Conservation (phyloP, 2,329 filamentous ascomycete species). For the Colletotrichum magnum region DNA sequence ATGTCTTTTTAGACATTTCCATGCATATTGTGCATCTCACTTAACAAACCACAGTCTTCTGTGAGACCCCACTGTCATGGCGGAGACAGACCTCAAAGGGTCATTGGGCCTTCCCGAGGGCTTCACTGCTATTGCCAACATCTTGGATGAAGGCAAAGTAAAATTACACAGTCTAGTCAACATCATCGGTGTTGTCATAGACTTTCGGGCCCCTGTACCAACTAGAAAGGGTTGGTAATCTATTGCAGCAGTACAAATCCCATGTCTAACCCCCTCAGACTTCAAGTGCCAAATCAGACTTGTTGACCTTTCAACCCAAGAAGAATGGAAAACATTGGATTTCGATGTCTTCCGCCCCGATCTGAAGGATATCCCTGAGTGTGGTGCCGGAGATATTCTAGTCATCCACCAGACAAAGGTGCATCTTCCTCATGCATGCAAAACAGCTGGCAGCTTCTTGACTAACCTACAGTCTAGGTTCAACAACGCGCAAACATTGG, state of each 20-base stretch:
- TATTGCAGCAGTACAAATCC: background rate
- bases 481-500: constrained; percentile 57
- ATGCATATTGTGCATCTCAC: background rate
- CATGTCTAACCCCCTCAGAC: constrained; percentile 56
- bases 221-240: constrained; percentile 66
- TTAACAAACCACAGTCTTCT: background rate
- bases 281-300: constrained; percentile 73
- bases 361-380: constrained; percentile 63
- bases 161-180: constrained; percentile 57
- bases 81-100: background rate
- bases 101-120: constrained; percentile 50
- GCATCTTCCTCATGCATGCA: constrained; percentile 37
- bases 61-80: constrained; percentile 2
- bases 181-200: constrained; percentile 80
- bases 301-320: constrained; percentile 69
- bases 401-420: constrained; percentile 73
- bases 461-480: constrained; percentile 50
- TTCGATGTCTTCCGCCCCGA: constrained; percentile 73
- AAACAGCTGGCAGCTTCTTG: background rate
- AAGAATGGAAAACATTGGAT: constrained; percentile 54
- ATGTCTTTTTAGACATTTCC: background rate
- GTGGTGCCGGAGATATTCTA: constrained; percentile 72
- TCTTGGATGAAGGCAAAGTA: constrained; percentile 57
- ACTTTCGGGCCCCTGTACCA: constrained; percentile 67
- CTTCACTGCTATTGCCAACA: constrained; percentile 58